These are phyloP conservation scores for Yamadazyma spencermartinsiae DNA, from an alignment of 1,139 yeast genomes.

Conservation along the genomic window DNA sequence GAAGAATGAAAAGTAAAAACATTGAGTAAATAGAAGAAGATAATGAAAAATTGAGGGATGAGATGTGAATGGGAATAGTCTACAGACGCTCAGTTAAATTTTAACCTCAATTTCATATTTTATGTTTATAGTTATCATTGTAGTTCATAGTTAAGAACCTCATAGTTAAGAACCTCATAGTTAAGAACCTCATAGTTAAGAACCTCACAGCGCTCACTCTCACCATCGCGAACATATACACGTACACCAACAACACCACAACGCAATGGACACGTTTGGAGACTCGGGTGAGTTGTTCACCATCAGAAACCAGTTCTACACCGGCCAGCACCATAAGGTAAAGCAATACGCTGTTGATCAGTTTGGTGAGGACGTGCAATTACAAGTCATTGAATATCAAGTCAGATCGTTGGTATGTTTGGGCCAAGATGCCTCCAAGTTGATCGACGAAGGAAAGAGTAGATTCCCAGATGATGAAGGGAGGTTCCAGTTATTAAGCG, in stretches of 20 bases:
- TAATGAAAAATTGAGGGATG: too few species aligned
- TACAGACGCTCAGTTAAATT: too few species aligned
- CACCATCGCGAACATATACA: not conserved
- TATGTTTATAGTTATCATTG: too few species aligned
- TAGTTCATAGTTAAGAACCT: too few species aligned
- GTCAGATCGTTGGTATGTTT: conserved; percentile 44
- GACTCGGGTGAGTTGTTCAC: conserved; percentile 47
- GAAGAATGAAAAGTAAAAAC: too few species aligned
- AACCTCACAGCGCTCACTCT: too few species aligned
- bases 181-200: too few species aligned
- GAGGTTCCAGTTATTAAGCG: conserved; percentile 40
- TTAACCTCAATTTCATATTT: too few species aligned
- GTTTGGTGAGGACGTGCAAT: conserved; percentile 37
- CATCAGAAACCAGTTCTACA: conserved; percentile 47
- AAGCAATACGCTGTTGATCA: conserved; percentile 30
- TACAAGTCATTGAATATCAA: conserved; percentile 44
- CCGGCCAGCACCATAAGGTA: conserved; percentile 46
- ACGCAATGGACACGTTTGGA: conserved; percentile 34
- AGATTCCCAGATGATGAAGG: conserved; percentile 39
- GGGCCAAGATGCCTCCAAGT: conserved; percentile 40
- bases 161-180: too few species aligned
- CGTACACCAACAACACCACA: not conserved
- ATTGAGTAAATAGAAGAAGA: too few species aligned
- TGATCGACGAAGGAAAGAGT: conserved; percentile 40
- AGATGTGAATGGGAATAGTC: too few species aligned